A percentile compares a stretch with the other conserved stretches of the same genome.
phyloP scores from a whole-genome alignment of 352 stramenopile genomes.

The Globisporangium sylvaticum region DNA sequence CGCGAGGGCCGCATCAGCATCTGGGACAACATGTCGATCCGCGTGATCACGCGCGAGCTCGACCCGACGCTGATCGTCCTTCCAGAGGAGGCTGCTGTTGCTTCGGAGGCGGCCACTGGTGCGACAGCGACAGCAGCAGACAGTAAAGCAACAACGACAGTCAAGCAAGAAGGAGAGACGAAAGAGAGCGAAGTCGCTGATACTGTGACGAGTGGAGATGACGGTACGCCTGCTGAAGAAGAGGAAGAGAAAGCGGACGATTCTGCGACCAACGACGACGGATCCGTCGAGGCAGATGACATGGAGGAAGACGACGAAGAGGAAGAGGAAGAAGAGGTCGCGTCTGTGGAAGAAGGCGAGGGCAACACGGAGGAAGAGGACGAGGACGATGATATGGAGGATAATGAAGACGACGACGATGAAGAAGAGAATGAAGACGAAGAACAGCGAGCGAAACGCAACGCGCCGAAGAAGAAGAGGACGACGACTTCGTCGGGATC shows the following conservation, averaged over 20 bases:
- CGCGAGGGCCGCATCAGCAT: constrained; percentile 76
- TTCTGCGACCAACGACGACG: constrained; percentile 29
- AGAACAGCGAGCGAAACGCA: constrained; percentile 20
- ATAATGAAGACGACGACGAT: constrained; percentile 22
- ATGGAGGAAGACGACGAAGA: constrained; percentile 41
- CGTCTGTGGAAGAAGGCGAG: constrained; percentile 30
- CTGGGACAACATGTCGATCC: constrained; percentile 80
- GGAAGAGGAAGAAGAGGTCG: constrained; percentile 17
- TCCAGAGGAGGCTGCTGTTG: constrained; percentile 17
- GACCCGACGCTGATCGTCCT: constrained; percentile 61
- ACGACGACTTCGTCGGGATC: neutral
- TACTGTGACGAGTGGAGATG: neutral
- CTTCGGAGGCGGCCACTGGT: neutral
- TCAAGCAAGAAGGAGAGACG: neutral
- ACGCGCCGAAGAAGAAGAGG: constrained; percentile 1
- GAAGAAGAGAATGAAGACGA: constrained; percentile 5
- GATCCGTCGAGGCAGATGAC: constrained; percentile 18
- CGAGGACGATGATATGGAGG: neutral
- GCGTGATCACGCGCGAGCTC: constrained; percentile 73
- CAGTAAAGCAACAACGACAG: neutral
- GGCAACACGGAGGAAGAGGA: constrained; percentile 20
- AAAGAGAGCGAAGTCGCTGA: neutral
- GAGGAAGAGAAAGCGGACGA: constrained; percentile 18
- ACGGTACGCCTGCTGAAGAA: constrained; percentile 1
- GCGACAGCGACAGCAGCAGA: neutral